phyloP scores from a whole-genome alignment of 768 basidiomycete species.

The Ramaria rubella region DNA sequence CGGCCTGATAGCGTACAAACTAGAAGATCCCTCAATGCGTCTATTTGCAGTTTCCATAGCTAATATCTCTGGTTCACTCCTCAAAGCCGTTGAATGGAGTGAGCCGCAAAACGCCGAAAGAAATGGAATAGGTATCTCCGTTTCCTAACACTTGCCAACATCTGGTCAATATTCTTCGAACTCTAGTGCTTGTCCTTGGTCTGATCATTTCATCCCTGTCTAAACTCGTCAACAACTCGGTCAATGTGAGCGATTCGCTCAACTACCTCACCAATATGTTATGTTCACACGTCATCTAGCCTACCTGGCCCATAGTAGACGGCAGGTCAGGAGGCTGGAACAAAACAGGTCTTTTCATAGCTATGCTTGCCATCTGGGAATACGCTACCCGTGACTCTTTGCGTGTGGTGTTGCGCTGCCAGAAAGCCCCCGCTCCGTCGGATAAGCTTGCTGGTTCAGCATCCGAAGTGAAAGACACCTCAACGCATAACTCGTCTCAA shows the following conservation, averaged over 20 bases:
- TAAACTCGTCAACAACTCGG: slow-evolving; percentile 74
- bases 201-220: slow-evolving; percentile 58
- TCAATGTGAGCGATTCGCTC: slow-evolving; percentile 46
- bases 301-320: slow-evolving; percentile 73
- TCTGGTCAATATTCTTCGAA: neutral
- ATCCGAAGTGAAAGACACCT: slow-evolving; percentile 1
- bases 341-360: slow-evolving; percentile 54
- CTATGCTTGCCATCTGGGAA: slow-evolving; percentile 52
- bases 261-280: neutral
- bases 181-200: slow-evolving; percentile 57
- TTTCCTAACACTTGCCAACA: neutral
- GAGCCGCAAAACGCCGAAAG: slow-evolving; percentile 20
- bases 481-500: neutral
- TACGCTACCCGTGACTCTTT: slow-evolving; percentile 37
- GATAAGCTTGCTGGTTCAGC: neutral
- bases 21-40: slow-evolving; percentile 46
- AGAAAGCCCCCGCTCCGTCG: neutral
- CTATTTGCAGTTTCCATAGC: slow-evolving; percentile 52
- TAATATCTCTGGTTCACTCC: slow-evolving; percentile 42
- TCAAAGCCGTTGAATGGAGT: slow-evolving; percentile 50
- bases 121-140: slow-evolving; percentile 40
- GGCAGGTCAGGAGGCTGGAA: slow-evolving; percentile 63
- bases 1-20: slow-evolving; percentile 47
- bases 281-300: neutral
- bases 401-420: neutral